These are phyloP conservation scores for Candida andamanensis DNA, from an alignment of 805 yeast species.

Conservation along the genomic window DNA sequence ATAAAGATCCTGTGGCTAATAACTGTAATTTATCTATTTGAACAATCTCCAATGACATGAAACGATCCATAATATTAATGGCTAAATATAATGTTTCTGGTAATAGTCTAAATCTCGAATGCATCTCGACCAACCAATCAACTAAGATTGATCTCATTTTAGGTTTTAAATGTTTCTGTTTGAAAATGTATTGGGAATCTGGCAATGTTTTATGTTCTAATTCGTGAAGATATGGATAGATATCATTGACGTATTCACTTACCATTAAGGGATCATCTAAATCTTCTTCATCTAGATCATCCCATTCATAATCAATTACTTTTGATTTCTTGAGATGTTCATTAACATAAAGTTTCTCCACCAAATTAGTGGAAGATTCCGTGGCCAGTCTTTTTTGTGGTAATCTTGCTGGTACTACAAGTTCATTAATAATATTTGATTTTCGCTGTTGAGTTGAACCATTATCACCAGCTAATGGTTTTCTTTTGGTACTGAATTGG, in stretches of 20 bases:
- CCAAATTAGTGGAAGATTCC: conserved; percentile 45
- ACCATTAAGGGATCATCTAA: conserved; percentile 78
- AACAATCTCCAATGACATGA: conserved; percentile 68
- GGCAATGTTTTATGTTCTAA: conserved; percentile 72
- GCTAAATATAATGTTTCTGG: conserved; percentile 86
- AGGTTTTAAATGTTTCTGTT: conserved; percentile 68
- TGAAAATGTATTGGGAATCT: conserved; percentile 57
- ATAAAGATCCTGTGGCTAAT: conserved; percentile 78
- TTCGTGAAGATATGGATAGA: conserved; percentile 72
- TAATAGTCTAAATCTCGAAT: conserved; percentile 70
- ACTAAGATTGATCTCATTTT: conserved; percentile 80
- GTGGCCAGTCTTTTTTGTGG: conserved; percentile 54
- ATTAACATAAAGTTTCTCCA: conserved; percentile 25
- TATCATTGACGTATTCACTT: conserved; percentile 84
- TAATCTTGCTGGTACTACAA: conserved; percentile 25
- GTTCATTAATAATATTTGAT: conserved; percentile 8
- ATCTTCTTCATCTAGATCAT: conserved; percentile 69
- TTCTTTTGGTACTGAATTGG: conserved; percentile 23
- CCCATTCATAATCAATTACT: conserved; percentile 52
- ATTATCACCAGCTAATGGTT: conserved; percentile 31
- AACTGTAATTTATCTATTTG: conserved; percentile 78
- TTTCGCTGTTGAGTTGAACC: conserved; percentile 23
- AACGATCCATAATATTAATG: conserved; percentile 82
- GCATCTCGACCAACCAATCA: conserved; percentile 94
- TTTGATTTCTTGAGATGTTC: conserved; percentile 32